Base-by-base conservation (phyloP, 495 filamentous ascomycete species). In the Letharia columbiana region DNA sequence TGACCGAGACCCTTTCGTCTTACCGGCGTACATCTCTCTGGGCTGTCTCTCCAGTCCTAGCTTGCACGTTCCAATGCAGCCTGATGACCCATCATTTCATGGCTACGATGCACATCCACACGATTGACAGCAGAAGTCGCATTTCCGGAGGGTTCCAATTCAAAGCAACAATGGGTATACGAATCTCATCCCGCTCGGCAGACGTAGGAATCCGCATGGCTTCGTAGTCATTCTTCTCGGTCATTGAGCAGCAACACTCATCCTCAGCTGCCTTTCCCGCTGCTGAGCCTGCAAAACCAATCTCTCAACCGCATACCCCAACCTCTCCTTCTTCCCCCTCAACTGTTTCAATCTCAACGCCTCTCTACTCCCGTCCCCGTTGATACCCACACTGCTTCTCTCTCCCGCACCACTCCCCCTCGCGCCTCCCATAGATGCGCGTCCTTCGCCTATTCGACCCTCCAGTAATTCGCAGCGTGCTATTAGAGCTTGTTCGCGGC, bases 281-380 rank as follows among this genome's bases (percentile, higher is more conserved):
- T 90, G 83, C 61, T 73, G 80, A 64, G 77, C 80, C 76, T 92
- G 88, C 74, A 92, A 72, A 71, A 82, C 80, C 74, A 92, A 71
- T 62, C 88, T 80, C 71, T 89, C 88, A 52, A 92, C 86, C 45
- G 87, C 89, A 81, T 90, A 91, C 67, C 86, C 82, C 69, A 92
- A 75, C 66, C 89, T 77, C 74, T 92, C 88, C 76, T 90, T 91
- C 82, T 90, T 91, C 74, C 83, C 82, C 72, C 85, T 78, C 70
- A 91, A 66, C 70, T 86, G 80, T 75, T 83, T 84, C 73, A 89
- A 70, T 69, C 84, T 85, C 40, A 83, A 74, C 50, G 83, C 85
- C 72, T 85, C 87, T 52, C 78, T 74, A 28, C 80, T 76, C 37
- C 72, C 72, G 56, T 73, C 76, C 37, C 72, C 78, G 3, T 37